Conservation (phyloP, 1,284 basidiomycete species). For the Fomitopsis pinicola region DNA sequence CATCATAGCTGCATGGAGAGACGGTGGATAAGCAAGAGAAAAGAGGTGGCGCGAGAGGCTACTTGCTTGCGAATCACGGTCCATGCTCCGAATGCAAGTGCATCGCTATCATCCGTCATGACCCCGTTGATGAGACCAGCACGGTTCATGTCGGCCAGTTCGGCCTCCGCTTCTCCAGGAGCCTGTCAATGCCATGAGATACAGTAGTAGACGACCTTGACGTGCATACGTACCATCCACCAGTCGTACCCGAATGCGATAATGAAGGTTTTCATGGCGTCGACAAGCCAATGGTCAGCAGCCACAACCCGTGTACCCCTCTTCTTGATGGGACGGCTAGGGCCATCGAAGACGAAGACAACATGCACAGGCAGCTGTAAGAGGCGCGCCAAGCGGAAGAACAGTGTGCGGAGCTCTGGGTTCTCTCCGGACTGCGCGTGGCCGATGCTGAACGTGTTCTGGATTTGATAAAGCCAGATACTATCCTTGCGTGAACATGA, state of each 20-base stretch:
- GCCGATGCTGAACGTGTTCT: constrained; percentile 14
- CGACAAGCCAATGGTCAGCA: constrained; percentile 29
- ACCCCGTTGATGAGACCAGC: constrained; percentile 49
- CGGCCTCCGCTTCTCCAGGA: constrained; percentile 49
- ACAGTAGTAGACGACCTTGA: neutral
- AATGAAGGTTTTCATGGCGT: constrained; percentile 31
- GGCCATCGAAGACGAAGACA: constrained; percentile 62
- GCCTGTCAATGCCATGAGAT: constrained; percentile 30
- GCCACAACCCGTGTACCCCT: constrained; percentile 32
- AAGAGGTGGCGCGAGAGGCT: neutral
- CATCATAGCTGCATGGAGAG: too few species aligned
- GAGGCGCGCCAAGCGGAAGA: constrained; percentile 31
- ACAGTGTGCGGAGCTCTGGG: constrained; percentile 22
- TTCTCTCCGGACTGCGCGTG: constrained; percentile 13
- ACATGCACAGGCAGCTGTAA: constrained; percentile 42
- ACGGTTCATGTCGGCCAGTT: constrained; percentile 35
- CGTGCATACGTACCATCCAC: constrained; percentile 14
- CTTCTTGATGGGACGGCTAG: constrained; percentile 34
- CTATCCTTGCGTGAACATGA: too few species aligned
- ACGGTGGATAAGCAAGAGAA: too few species aligned
- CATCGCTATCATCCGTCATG: constrained; percentile 53
- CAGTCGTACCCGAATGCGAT: constrained; percentile 27
- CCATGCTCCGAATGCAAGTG: constrained; percentile 22
- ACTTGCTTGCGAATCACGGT: constrained; percentile 20
- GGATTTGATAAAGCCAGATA: constrained; percentile 2